These are phyloP conservation scores for sunflower (Helianthus annuus) DNA, from an alignment of 129 eudicot genomes.

Conservation along the genomic window HanXRQr2.0-SUNRISE NC_035442.2:42322405-42322904, in stretches of 20 bases:
- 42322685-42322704: constrained; percentile 67
- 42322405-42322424: no score
- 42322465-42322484: no score
- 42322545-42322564: no score
- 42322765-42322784: constrained; percentile 15
- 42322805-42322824: constrained; percentile 1
- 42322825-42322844: constrained; percentile 46
- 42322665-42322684: background rate
- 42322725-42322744: constrained; percentile 68
- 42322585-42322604: no score
- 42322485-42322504: no score
- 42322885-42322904: constrained; percentile 49
- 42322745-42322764: constrained; percentile 55
- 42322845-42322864: constrained; percentile 73
- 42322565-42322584: no score
- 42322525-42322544: no score
- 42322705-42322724: constrained; percentile 69
- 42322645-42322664: constrained; percentile 6
- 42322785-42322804: constrained; percentile 12
- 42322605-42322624: no score
- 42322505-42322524: no score
- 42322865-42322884: constrained; percentile 82
- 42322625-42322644: background rate
- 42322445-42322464: no score
- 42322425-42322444: no score